Evolutionary conservation across 2,329 filamentous ascomycete genomes (phyloP).

Genomic region (Macroventuria anomochaeta): DNA sequence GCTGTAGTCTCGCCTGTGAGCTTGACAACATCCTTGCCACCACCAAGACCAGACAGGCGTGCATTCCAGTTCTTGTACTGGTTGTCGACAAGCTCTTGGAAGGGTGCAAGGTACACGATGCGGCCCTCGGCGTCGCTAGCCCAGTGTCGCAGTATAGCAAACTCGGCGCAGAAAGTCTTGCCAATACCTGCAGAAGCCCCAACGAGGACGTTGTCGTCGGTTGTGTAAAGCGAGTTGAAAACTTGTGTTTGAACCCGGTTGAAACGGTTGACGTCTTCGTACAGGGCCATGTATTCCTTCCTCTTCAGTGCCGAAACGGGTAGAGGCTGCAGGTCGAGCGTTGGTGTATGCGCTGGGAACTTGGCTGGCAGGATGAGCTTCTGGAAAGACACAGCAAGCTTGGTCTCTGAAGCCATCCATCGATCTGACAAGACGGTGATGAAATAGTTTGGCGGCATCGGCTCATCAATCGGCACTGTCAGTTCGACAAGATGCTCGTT

Average conservation of each 20-base stretch:
- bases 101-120: constrained; percentile 92
- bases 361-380: constrained; percentile 94
- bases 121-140: constrained; percentile 72
- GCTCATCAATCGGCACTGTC: constrained; percentile 94
- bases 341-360: constrained; percentile 90
- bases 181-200: constrained; percentile 93
- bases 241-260: constrained; percentile 98
- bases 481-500: constrained; percentile 97
- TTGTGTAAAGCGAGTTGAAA: constrained; percentile 90
- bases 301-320: constrained; percentile 88
- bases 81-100: constrained; percentile 88
- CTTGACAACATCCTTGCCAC: constrained; percentile 90
- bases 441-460: constrained; percentile 99
- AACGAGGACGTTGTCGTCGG: constrained; percentile 92
- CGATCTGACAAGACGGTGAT: constrained; percentile 92
- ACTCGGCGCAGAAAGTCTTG: constrained; percentile 96
- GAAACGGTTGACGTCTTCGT: constrained; percentile 84
- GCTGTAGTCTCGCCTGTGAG: constrained; percentile 90
- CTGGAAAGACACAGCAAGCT: constrained; percentile 90
- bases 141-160: constrained; percentile 91
- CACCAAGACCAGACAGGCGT: constrained; percentile 72
- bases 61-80: constrained; percentile 85
- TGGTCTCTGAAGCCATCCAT: constrained; percentile 98
- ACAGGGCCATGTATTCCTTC: constrained; percentile 80
- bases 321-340: constrained; percentile 89